Percentiles rank a stretch among this genome's conserved stretches.
phyloP scores from a whole-genome alignment of 2,329 filamentous ascomycete genomes.

The Lecanicillium sp. region DNA sequence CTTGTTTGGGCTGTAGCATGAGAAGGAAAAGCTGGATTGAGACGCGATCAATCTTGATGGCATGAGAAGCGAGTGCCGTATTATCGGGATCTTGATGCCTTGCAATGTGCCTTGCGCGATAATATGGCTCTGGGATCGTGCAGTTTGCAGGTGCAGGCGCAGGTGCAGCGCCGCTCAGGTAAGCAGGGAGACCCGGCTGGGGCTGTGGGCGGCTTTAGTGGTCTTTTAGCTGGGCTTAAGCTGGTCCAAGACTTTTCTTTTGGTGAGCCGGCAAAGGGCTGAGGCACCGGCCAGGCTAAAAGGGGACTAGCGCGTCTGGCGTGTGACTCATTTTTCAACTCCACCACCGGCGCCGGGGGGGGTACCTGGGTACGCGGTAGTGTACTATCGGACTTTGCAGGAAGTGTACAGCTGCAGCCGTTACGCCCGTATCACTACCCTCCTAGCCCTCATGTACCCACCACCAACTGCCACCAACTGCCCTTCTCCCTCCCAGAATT shows the following conservation, averaged over 20 bases:
- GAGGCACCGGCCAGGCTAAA: constrained; percentile 10
- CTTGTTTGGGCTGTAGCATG: not conserved
- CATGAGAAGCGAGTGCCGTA: not conserved
- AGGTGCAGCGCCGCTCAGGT: not conserved
- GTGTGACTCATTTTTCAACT: constrained; percentile 13
- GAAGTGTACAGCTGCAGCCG: not conserved
- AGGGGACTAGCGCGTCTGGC: not conserved
- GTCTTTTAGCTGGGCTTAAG: no score
- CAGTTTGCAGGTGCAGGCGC: not conserved
- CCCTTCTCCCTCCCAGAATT: constrained; percentile 20
- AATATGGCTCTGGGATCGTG: no score
- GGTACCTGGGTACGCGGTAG: constrained; percentile 5
- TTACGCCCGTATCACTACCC: constrained; percentile 1
- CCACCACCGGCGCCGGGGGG: not conserved
- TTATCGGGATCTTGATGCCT: not conserved
- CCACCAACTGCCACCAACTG: no score
- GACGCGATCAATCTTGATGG: not conserved
- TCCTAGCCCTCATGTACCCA: constrained; percentile 15
- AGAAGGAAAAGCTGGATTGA: constrained; percentile 3
- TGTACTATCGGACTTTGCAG: not conserved
- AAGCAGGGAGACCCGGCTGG: not conserved
- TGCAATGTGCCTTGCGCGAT: not conserved
- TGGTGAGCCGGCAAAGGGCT: not conserved
- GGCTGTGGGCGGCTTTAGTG: no score
- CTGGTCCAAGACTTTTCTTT: no score